phyloP scores from a whole-genome alignment of 1,139 yeast genomes.

The Hansenula lynferdii region DNA sequence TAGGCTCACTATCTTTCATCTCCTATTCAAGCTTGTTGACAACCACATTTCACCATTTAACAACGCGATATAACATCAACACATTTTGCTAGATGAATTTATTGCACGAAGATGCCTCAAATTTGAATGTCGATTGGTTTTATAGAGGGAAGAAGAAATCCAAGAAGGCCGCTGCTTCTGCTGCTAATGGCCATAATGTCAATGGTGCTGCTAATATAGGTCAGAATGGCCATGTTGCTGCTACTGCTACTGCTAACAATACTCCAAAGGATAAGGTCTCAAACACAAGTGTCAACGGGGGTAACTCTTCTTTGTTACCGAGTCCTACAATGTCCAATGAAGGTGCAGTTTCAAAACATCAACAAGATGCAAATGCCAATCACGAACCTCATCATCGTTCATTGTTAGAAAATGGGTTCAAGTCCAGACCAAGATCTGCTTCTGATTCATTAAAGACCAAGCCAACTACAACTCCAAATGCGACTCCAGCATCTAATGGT shows the following conservation, averaged over 20 bases:
- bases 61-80: no score
- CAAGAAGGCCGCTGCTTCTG: slow-evolving; percentile 35
- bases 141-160: slow-evolving; percentile 58
- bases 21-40: no score
- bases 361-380: no score
- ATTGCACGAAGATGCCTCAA: background rate
- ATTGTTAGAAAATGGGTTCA: slow-evolving; percentile 8
- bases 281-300: background rate
- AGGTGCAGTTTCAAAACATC: no score
- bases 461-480: no score
- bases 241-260: no score
- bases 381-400: background rate
- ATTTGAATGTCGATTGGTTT: slow-evolving; percentile 75
- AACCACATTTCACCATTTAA: no score
- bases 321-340: slow-evolving; percentile 1
- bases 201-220: background rate
- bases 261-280: background rate
- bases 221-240: background rate
- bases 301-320: background rate
- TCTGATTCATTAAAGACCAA: background rate
- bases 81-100: background rate
- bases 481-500: slow-evolving; percentile 1
- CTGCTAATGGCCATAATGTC: background rate
- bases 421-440: slow-evolving; percentile 18
- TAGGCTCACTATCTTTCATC: no score